Evolutionary conservation across 192 early-diverging fungal genomes (phyloP).

Genomic region (Gaertneriomyces sp.): DNA sequence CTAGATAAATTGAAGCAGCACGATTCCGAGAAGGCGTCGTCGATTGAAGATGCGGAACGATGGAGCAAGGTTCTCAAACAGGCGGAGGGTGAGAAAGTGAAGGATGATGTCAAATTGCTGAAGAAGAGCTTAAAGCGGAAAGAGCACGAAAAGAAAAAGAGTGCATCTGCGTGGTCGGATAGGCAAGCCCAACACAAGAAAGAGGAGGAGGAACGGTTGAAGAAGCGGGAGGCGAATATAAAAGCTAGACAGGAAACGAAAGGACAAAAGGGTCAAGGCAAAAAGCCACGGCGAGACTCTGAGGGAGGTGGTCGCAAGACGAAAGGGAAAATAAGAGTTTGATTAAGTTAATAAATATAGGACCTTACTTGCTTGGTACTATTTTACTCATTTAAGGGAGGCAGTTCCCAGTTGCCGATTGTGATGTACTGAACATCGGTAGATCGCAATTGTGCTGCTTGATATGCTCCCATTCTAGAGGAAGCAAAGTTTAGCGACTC

Average conservation of each 20-base stretch:
- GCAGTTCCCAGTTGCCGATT: background rate
- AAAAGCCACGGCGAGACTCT: slow-evolving; percentile 47
- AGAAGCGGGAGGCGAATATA: slow-evolving; percentile 84
- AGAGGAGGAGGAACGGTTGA: slow-evolving; percentile 61
- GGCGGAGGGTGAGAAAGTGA: slow-evolving; percentile 86
- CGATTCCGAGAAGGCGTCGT: slow-evolving; percentile 52
- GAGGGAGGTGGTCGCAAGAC: slow-evolving; percentile 36
- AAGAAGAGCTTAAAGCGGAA: slow-evolving; percentile 89
- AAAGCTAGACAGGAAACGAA: slow-evolving; percentile 73
- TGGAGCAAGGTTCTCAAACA: slow-evolving; percentile 79
- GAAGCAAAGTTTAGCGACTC: too few relatives aligned
- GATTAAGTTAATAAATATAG: too few relatives aligned
- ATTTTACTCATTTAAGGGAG: too few relatives aligned
- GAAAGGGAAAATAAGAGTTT: background rate
- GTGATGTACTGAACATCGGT: slow-evolving; percentile 1
- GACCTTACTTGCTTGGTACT: too few relatives aligned
- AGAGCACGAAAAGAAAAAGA: slow-evolving; percentile 81
- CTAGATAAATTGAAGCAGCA: slow-evolving; percentile 69
- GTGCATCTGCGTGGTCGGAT: slow-evolving; percentile 76
- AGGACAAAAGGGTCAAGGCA: slow-evolving; percentile 34
- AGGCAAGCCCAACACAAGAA: slow-evolving; percentile 64
- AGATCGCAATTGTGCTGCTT: slow-evolving; percentile 2
- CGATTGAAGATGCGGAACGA: slow-evolving; percentile 68
- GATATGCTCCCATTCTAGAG: background rate
- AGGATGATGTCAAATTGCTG: slow-evolving; percentile 84